Evolutionary conservation across 257 asterid species (phyloP).

Genomic region (Solanum pimpinellifolium): DNA sequence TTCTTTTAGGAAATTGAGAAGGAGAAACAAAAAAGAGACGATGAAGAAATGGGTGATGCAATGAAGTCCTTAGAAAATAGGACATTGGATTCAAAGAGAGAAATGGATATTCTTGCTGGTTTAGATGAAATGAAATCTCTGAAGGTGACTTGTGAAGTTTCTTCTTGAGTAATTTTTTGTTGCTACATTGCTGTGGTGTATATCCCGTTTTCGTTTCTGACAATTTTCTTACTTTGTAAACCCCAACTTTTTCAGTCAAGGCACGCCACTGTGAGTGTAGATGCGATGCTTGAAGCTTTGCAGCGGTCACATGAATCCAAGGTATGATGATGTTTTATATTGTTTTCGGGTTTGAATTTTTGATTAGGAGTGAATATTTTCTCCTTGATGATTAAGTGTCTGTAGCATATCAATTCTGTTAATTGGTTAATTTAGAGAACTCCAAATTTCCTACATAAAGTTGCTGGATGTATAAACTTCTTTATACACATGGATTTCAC

Average conservation of each 20-base stretch:
- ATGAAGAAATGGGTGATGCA: constrained; percentile 96
- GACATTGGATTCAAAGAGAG: constrained; percentile 73
- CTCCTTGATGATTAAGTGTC: not conserved
- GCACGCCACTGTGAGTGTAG: constrained; percentile 78
- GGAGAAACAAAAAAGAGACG: constrained; percentile 43
- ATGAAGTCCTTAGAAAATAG: constrained; percentile 93
- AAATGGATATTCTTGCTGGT: constrained; percentile 87
- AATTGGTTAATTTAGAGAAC: not conserved
- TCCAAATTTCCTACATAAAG: not conserved
- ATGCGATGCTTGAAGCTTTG: constrained; percentile 81
- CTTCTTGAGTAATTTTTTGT: not conserved
- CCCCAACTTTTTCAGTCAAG: constrained; percentile 42
- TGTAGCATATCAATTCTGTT: too few relatives aligned
- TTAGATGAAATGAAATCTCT: constrained; percentile 91
- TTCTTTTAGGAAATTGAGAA: constrained; percentile 39
- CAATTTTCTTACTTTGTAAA: not conserved
- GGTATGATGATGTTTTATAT: constrained; percentile 15
- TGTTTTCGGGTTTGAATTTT: too few relatives aligned
- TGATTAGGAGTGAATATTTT: not conserved
- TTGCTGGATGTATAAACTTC: not conserved
- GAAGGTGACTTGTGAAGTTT: constrained; percentile 34
- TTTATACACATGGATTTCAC: not conserved
- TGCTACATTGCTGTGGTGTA: not conserved
- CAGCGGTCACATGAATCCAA: constrained; percentile 47
- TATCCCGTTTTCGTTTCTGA: not conserved